phyloP scores from a whole-genome alignment of 2,329 filamentous ascomycete species.

The Domatiomyces globalis region DNA sequence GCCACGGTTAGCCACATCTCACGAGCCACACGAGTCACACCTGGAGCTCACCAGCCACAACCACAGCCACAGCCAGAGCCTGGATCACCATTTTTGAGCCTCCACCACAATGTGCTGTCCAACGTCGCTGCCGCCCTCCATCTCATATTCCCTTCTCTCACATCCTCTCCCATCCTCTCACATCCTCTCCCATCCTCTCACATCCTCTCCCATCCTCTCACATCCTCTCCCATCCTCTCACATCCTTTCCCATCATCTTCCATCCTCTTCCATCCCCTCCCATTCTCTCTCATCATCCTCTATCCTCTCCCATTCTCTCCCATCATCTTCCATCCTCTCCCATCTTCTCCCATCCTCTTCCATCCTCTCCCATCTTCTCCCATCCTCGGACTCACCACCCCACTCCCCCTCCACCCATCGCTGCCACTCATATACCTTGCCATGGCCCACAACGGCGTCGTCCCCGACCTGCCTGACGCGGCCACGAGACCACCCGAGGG shows the following conservation, averaged over 20 bases:
- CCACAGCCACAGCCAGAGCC: too few species aligned
- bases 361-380: not conserved
- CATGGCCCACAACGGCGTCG: constrained; percentile 27
- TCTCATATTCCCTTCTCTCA: too few species aligned
- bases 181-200: not conserved
- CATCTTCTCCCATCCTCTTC: not conserved
- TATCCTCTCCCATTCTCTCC: too few species aligned
- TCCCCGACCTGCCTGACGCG: constrained; percentile 35
- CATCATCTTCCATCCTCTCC: not conserved
- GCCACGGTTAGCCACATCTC: not conserved
- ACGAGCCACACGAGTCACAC: not conserved
- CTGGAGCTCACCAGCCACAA: too few species aligned
- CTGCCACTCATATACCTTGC: constrained; percentile 1
- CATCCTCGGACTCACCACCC: not conserved
- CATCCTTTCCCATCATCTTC: too few species aligned
- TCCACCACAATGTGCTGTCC: too few species aligned
- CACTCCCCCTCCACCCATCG: constrained; percentile 1
- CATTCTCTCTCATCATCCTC: not conserved
- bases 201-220: too few species aligned
- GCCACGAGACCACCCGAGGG: constrained; percentile 66
- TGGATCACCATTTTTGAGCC: too few species aligned
- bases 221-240: too few species aligned
- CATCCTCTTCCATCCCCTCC: not conserved
- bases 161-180: too few species aligned
- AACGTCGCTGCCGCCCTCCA: too few species aligned